Percentiles rank a stretch among this genome's conserved stretches.
Conservation (phyloP, 768 basidiomycete genomes). For the Hypholoma fasciculare region DNA sequence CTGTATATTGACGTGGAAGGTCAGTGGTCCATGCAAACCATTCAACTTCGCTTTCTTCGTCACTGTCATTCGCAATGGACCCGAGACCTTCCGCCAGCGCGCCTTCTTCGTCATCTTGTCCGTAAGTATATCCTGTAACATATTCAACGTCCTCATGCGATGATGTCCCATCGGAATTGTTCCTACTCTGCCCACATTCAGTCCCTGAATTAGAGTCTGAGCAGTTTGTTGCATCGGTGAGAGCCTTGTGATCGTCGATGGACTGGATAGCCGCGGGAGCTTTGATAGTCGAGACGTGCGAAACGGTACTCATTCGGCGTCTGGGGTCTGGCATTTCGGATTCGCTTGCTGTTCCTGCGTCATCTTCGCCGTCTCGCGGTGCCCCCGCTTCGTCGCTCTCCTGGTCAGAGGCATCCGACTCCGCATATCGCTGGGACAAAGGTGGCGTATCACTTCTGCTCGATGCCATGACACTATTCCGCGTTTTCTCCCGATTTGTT, state of each 20-base stretch:
- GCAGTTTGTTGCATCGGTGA: not conserved
- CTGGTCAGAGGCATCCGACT: not conserved
- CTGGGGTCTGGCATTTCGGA: not conserved
- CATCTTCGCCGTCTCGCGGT: not conserved
- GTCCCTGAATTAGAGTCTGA: not conserved
- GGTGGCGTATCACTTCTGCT: not conserved
- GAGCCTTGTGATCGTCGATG: not conserved
- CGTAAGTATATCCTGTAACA: not conserved
- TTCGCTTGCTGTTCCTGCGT: not conserved
- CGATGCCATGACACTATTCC: not conserved
- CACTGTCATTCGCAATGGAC: constrained; percentile 28
- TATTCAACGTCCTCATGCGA: not conserved
- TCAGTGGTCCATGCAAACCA: constrained; percentile 71
- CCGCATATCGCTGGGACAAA: not conserved
- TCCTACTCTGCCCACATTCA: not conserved
- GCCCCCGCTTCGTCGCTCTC: not conserved
- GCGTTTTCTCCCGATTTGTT: not conserved
- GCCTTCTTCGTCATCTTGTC: constrained; percentile 1
- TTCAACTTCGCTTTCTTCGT: constrained; percentile 54
- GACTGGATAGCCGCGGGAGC: not conserved
- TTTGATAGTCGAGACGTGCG: constrained; percentile 10
- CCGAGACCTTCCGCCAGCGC: constrained; percentile 13
- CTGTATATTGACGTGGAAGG: constrained; percentile 35
- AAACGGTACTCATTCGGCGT: constrained; percentile 5
- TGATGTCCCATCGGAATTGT: not conserved